phyloP scores from a whole-genome alignment of 2,329 filamentous ascomycete genomes.

The Cladosporium cucumerinum region DNA sequence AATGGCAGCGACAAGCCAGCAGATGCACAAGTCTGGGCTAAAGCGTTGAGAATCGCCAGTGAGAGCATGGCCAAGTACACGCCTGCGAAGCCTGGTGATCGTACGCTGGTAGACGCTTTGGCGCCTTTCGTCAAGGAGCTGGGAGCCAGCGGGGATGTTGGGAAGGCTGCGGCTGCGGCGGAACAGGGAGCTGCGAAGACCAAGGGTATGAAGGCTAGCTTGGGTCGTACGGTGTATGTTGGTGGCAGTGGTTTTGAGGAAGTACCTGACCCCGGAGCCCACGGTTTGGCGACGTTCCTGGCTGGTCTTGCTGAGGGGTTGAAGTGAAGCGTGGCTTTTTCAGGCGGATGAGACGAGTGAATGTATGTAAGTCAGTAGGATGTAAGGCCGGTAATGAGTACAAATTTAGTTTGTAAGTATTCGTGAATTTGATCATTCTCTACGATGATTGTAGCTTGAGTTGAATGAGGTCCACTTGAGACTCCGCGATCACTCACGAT shows the following conservation, averaged over 20 bases:
- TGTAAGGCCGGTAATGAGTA: neutral
- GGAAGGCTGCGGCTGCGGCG: slow-evolving; percentile 71
- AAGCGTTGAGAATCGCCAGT: slow-evolving; percentile 68
- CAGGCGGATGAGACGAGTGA: neutral
- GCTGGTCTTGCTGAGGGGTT: slow-evolving; percentile 64
- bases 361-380: neutral
- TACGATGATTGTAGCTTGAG: neutral
- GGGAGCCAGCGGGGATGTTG: slow-evolving; percentile 60
- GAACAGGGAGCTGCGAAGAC: slow-evolving; percentile 75
- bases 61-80: slow-evolving; percentile 77
- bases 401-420: neutral
- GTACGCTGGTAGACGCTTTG: slow-evolving; percentile 86
- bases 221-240: slow-evolving; percentile 81
- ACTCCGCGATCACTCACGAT: neutral
- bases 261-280: slow-evolving; percentile 69
- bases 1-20: slow-evolving; percentile 32
- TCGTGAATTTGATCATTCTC: neutral
- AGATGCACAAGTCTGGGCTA: slow-evolving; percentile 54
- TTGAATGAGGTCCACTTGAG: neutral
- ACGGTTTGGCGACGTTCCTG: slow-evolving; percentile 83
- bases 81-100: slow-evolving; percentile 81
- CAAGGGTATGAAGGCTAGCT: slow-evolving; percentile 85
- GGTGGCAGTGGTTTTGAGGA: slow-evolving; percentile 70
- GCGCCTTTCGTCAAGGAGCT: slow-evolving; percentile 80
- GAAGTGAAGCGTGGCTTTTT: slow-evolving; percentile 21